Percentiles rank a stretch among this genome's conserved stretches.
Conservation (phyloP, 257 asterid species). For the Prunella vulgaris region DNA sequence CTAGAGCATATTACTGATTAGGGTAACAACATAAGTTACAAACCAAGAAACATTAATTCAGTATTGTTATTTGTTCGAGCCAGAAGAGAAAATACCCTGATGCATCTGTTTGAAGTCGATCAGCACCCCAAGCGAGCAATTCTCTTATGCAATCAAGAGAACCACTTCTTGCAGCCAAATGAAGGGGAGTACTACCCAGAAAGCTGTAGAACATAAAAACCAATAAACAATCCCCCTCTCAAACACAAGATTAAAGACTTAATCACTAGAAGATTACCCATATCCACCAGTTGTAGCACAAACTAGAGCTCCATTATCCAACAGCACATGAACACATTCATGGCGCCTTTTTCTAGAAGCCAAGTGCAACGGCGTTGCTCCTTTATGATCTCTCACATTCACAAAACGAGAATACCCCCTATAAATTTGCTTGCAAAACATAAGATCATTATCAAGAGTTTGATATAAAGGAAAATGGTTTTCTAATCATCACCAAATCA, state of each 20-base stretch:
- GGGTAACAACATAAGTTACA: neutral
- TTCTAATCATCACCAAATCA: neutral
- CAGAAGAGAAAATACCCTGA: constrained; percentile 48
- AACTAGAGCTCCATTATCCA: constrained; percentile 74
- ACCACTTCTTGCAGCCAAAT: constrained; percentile 96
- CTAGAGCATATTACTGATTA: neutral
- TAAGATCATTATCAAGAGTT: neutral
- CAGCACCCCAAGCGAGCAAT: constrained; percentile 91
- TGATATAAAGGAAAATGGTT: neutral
- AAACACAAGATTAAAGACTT: neutral
- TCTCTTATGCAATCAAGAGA: constrained; percentile 82
- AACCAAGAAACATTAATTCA: neutral
- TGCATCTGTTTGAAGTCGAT: constrained; percentile 70
- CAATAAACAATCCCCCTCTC: neutral
- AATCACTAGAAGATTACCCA: constrained; percentile 37
- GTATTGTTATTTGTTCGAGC: neutral
- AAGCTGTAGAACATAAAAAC: constrained; percentile 34
- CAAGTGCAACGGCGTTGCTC: constrained; percentile 86
- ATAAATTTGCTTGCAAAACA: neutral
- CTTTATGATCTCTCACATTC: constrained; percentile 79
- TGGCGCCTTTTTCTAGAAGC: constrained; percentile 64
- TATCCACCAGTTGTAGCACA: constrained; percentile 81
- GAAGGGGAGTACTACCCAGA: constrained; percentile 88
- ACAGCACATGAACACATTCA: constrained; percentile 56
- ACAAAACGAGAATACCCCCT: constrained; percentile 93